Base-by-base conservation (phyloP, 1,284 basidiomycete genomes). In the Phellopilus nigrolimitatus region DNA sequence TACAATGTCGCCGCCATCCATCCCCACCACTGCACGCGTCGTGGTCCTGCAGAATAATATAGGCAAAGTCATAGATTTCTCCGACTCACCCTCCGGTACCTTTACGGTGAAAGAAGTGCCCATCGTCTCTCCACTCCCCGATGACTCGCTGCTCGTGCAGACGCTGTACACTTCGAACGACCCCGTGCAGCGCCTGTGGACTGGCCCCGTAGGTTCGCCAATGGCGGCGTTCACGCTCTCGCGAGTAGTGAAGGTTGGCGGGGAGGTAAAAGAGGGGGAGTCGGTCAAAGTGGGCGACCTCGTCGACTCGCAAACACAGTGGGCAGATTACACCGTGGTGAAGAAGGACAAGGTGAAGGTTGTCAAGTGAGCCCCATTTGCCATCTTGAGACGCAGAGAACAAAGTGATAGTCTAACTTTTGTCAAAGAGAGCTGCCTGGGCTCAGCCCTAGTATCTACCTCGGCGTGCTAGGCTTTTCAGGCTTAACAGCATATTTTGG, bases 401-500 rank as follows among this genome's bases (percentile, higher is more conserved):
- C 30, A 46, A 54, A 12, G 28, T 28, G 41, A 34, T 34, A 24
- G 41, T 24, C 31, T 10, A 9, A 12, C 24, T 31, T 15, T 22
- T 34, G 3, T 24, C 43, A 57, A 54, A 19, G 13, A 34, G 27
- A 30, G n/a, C n/a, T 51, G 13, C 36, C 48, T 40, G 44, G 49
- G 46, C 43, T 47, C 39, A 55, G 37, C 57, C 61, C 27, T 46
- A 58, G 34, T 38, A 53, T 66, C 33, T 59, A 57, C 10, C 54
- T 66, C n/a, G 59, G 59, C 22, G 49, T 54, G 4, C 56, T 66
- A 42, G 67, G 66, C 19, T 47, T 64, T 52, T 56, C 58, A 9
- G 56, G 60, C 9, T 47, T 62, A 22, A 68, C 66, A 6, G 67
- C 66, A 21, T 67, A 61, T 53, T 59, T 58, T 55, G 69, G 68